Percentiles rank a stretch among this genome's conserved stretches.
phyloP scores from a whole-genome alignment of 805 yeast genomes.

The Nakazawaea peltata region DNA sequence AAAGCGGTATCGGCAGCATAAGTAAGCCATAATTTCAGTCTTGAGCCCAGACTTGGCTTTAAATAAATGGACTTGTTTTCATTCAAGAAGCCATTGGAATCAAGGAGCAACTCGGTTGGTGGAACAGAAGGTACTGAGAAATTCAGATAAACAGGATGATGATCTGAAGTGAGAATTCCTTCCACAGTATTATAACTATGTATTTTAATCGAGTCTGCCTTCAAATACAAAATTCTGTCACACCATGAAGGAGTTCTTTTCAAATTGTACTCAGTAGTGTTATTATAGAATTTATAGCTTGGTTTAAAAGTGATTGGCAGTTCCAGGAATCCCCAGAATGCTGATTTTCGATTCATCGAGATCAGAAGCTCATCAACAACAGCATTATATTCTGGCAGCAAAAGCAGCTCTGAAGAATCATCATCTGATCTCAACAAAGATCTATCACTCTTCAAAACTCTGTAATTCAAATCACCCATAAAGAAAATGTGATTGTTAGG shows the following conservation, averaged over 20 bases:
- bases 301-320: constrained; percentile 62
- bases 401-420: neutral
- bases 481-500: constrained; percentile 55
- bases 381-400: constrained; percentile 1
- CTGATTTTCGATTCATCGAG: constrained; percentile 31
- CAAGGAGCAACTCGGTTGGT: constrained; percentile 23
- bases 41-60: constrained; percentile 13
- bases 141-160: constrained; percentile 62
- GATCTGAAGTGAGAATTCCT: constrained; percentile 57
- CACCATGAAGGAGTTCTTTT: constrained; percentile 85
- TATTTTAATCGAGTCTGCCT: constrained; percentile 15
- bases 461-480: constrained; percentile 82
- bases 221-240: constrained; percentile 65
- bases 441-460: constrained; percentile 31
- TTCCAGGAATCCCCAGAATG: constrained; percentile 62
- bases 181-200: constrained; percentile 41
- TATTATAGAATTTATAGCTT: constrained; percentile 60
- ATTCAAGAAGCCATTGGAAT: constrained; percentile 18
- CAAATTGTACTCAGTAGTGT: constrained; percentile 36
- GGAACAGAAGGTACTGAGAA: constrained; percentile 41
- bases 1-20: constrained; percentile 1
- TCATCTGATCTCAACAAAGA: neutral
- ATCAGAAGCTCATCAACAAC: constrained; percentile 41
- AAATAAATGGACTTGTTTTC: constrained; percentile 19
- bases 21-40: constrained; percentile 1